phyloP scores from a whole-genome alignment of 2,329 filamentous ascomycete genomes.

The Colletotrichum sp. region DNA sequence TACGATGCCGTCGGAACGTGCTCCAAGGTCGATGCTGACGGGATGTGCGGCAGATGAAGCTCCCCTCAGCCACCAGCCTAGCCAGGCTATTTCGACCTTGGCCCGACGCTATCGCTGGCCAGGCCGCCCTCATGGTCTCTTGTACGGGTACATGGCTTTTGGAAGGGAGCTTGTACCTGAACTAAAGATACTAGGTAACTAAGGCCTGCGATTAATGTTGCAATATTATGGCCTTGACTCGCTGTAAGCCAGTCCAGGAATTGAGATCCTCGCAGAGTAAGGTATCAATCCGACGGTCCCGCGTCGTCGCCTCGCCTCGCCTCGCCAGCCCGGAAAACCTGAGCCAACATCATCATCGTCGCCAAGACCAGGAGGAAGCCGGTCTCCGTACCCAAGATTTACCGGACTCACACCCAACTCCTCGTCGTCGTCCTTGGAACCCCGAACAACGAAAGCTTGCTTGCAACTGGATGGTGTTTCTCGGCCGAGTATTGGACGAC shows the following conservation, averaged over 20 bases:
- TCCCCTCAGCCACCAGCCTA: background rate
- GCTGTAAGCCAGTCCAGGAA: background rate
- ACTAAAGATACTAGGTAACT: background rate
- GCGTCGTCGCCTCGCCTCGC: background rate
- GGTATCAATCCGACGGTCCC: background rate
- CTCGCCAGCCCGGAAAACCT: background rate
- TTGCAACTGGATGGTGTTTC: background rate
- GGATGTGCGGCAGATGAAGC: background rate
- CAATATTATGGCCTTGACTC: background rate
- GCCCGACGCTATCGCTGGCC: background rate
- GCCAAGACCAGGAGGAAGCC: background rate
- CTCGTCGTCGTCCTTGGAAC: background rate
- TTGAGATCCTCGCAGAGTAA: background rate
- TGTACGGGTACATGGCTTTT: background rate
- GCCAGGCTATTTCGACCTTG: background rate
- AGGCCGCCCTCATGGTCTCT: background rate
- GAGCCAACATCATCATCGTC: background rate
- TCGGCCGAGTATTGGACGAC: constrained; percentile 1
- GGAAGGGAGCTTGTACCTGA: background rate
- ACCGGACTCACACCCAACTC: background rate
- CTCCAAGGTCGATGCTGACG: background rate
- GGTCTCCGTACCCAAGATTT: background rate
- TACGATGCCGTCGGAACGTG: background rate
- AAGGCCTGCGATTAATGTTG: background rate
- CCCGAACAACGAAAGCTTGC: background rate